Evolutionary conservation across 2,329 filamentous ascomycete genomes (phyloP).

Genomic region (Venturia aucupariae): DNA sequence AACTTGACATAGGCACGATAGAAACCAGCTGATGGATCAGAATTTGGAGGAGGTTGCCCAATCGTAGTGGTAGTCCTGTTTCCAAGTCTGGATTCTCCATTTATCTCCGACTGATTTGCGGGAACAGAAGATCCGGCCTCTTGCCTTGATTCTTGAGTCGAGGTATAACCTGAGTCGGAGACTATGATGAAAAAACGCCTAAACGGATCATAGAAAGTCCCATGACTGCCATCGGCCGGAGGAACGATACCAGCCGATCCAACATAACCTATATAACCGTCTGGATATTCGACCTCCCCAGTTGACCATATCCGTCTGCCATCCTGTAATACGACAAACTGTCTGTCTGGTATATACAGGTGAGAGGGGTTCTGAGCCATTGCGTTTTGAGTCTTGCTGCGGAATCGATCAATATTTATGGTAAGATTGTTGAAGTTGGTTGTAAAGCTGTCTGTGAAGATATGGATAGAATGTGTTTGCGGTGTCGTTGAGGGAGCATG

Average conservation of each 20-base stretch:
- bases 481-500: background rate
- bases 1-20: background rate
- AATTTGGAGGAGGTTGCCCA: background rate
- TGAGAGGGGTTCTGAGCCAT: background rate
- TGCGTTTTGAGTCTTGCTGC: background rate
- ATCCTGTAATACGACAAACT: background rate
- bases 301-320: background rate
- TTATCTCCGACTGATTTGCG: background rate
- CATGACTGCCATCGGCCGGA: background rate
- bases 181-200: background rate
- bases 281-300: background rate
- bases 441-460: background rate
- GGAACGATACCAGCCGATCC: background rate
- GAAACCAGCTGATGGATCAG: background rate
- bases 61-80: background rate
- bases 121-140: background rate
- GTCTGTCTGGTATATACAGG: background rate
- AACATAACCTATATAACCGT: background rate
- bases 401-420: background rate
- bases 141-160: background rate
- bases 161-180: background rate
- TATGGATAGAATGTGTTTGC: background rate
- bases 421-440: background rate
- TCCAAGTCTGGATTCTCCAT: background rate
- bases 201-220: background rate